Base-by-base conservation (phyloP, 495 filamentous ascomycete genomes). In the Talaromyces borbonicus region DNA sequence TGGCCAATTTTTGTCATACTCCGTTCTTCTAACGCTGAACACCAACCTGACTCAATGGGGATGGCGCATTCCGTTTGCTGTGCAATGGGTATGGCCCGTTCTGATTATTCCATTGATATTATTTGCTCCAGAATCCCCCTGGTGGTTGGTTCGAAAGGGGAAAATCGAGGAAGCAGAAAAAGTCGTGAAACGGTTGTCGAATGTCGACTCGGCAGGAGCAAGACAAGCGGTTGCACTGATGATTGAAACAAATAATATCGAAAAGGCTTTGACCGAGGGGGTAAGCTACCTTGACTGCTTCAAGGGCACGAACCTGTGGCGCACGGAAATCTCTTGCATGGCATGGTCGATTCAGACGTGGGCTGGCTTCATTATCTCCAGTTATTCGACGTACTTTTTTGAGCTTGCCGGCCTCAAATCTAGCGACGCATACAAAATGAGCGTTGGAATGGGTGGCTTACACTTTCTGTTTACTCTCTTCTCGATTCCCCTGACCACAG, bases 71-170 rank as follows among this genome's bases (percentile, higher is more conserved):
- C 75, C 75, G 1, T 78, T 74, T 49, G 68, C 71, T 4, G 38
- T 77, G 5, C 75, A 76, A 53, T 78, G 74, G 73, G 44, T 74
- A 26, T 78, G 73, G 74, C 70, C 70, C 0, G 55, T 69, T 29
- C 57, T 67, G 0, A 52, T 78, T 5, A 54, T 69, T 12, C 43
- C 70, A 19, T 52, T 52, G 0, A 45, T 62, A 31, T 47, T 31
- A 5, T 68, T 73, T 33, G 65, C 62, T 12, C 74, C 73, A 0
- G 71, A 71, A 31, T 63, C 62, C 4, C 71, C 71, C 1, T 77
- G 67, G 63, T 71, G 62, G 61, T 61, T 67, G 2, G 61, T 61
- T 7, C 58, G 65, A 4, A 48, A 62, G 20, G 55, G 54, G 0
- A 41, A 49, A 8, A 33, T 56, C 7, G 63, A 67, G 3, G 70